Evolutionary conservation across 2,329 filamentous ascomycete species (phyloP), one percentile per base, ranked within the genome.

Genomic region (Pseudogymnoascus sp.): DNA sequence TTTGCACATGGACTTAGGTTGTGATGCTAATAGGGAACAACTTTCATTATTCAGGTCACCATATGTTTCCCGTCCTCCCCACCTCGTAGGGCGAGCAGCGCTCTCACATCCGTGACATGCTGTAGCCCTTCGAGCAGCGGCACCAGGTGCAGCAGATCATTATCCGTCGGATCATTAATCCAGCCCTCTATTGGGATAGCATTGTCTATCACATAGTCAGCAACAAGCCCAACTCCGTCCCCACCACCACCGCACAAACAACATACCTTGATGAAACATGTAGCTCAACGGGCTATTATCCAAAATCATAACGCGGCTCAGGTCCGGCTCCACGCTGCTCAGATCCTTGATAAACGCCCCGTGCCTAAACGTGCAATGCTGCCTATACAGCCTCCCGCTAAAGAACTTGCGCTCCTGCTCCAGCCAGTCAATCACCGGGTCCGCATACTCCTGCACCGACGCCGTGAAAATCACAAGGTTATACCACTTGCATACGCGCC

Each of bases 251-350:
- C 11, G 50, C 60, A 65, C 23, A 37, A 44, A 50, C 11, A 21
- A 73, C 84, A 73, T 79, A 95, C 95, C 93, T 87, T 96, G 92
- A 74, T 97, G 93, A 77, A 97, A 97, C 78, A 97, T 90, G 78
- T 97, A 99, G 78, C 93, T 97, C 80, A 97, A 85, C 63, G 95
- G 95, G 76, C 92, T 97, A 74, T 99, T 99, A 79, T 99, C 95
- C 76, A 99, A 81, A 74, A 99, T 99, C 89, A 97, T 96, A 65
- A 99, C 95, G 77, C 92, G 96, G 78, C 93, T 97, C 72, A 99
- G 79, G 75, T 99, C 95, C 17, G 95, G 93, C 80, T 99, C 95
- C 44, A 99, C 92, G 63, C 91, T 91, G 74, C 91, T 95, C 63
- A 99, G 80, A 77, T 99, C 95, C 76, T 99, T 99, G 80, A 99